Evolutionary conservation across 2,329 filamentous ascomycete species (phyloP).

Genomic region (Canariomyces notabilis): DNA sequence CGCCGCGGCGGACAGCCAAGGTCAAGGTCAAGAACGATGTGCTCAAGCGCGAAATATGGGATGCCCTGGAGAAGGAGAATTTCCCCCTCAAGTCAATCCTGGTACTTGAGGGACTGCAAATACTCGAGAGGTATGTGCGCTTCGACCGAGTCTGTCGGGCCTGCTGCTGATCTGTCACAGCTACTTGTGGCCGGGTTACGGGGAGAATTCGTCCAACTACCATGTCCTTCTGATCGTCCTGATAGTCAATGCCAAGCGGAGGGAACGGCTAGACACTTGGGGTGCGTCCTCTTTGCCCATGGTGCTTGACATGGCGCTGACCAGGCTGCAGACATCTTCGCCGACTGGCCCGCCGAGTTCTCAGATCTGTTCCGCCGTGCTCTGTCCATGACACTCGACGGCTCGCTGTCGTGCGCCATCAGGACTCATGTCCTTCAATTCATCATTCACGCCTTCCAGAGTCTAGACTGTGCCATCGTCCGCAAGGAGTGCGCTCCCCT

Average conservation of each 20-base stretch:
- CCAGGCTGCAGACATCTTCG: conserved; percentile 67
- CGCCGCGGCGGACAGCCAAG: conserved; percentile 51
- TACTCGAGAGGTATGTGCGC: conserved; percentile 66
- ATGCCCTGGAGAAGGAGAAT: conserved; percentile 72
- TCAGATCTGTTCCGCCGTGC: conserved; percentile 84
- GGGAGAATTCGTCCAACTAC: conserved; percentile 81
- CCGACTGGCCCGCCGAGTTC: conserved; percentile 73
- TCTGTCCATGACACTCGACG: conserved; percentile 77
- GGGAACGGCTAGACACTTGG: conserved; percentile 86
- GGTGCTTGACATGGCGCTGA: too few species aligned
- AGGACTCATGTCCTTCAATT: conserved; percentile 84
- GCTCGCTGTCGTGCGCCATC: conserved; percentile 58
- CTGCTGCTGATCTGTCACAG: conserved; percentile 40
- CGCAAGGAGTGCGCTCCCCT: conserved; percentile 94
- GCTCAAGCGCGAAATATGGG: conserved; percentile 84
- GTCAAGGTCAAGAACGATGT: conserved; percentile 77
- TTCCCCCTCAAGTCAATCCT: conserved; percentile 75
- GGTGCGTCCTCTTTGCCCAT: conserved; percentile 43
- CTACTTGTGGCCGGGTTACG: conserved; percentile 93
- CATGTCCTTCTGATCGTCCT: conserved; percentile 84
- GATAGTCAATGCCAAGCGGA: conserved; percentile 80
- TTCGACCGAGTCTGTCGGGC: not conserved
- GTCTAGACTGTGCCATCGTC: conserved; percentile 79
- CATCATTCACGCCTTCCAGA: conserved; percentile 88
- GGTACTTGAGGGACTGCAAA: conserved; percentile 82